Conservation (phyloP, 2,329 filamentous ascomycete species). For the Phaeosphaeria sp. region DNA sequence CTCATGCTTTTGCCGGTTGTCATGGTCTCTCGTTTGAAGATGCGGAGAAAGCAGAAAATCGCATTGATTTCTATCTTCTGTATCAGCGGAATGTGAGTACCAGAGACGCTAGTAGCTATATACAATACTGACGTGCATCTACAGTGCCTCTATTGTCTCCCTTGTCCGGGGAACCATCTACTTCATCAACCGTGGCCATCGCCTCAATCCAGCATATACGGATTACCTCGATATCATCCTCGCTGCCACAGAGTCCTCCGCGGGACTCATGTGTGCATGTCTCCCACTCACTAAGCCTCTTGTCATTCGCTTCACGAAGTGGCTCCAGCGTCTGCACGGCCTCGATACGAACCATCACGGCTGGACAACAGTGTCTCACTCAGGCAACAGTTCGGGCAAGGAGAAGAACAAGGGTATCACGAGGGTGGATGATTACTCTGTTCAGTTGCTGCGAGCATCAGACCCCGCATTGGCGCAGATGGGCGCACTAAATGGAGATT, state of each 20-base stretch:
- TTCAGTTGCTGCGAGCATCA: conserved; percentile 5
- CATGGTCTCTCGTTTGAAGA: conserved; percentile 9
- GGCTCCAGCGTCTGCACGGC: conserved; percentile 2
- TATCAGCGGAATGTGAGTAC: conserved; percentile 9
- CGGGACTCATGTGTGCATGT: conserved; percentile 11
- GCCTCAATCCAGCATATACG: conserved; percentile 13
- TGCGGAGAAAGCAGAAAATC: conserved; percentile 9
- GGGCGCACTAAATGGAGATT: neutral
- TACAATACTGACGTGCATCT: neutral
- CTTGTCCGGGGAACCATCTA: conserved; percentile 11
- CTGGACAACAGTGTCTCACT: conserved; percentile 5
- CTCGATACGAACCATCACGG: conserved; percentile 8
- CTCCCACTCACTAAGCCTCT: conserved; percentile 10
- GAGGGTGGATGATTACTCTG: conserved; percentile 10
- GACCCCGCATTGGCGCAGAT: neutral
- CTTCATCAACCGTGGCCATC: conserved; percentile 8
- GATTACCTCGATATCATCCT: conserved; percentile 15
- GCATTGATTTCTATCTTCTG: conserved; percentile 13
- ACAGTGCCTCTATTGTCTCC: conserved; percentile 13
- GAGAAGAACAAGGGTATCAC: neutral
- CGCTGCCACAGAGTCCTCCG: conserved; percentile 9
- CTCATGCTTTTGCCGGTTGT: conserved; percentile 7
- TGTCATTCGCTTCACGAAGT: conserved; percentile 3
- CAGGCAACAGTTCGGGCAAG: neutral
- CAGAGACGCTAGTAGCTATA: neutral